A percentile compares a stretch with the other conserved stretches of the same genome.
These are phyloP conservation scores for Linaria vulgaris DNA, from an alignment of 257 asterid genomes.

Conservation along the genomic window DNA sequence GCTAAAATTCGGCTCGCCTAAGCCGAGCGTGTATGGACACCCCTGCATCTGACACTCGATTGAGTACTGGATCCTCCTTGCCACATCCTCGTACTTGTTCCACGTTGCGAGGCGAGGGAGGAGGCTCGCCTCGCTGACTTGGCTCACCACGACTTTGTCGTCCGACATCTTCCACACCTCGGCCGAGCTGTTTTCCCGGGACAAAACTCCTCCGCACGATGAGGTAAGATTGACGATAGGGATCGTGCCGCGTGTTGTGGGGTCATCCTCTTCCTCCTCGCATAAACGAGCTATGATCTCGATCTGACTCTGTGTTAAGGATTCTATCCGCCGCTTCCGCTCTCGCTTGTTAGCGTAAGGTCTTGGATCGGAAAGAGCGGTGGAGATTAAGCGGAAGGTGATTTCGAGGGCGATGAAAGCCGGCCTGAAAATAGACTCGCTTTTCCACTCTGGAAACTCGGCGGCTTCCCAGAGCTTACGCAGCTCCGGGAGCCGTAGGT, in stretches of 20 bases:
- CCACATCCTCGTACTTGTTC: conserved; percentile 60
- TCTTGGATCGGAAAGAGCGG: conserved; percentile 65
- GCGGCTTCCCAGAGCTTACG: conserved; percentile 49
- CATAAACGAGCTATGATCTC: conserved; percentile 62
- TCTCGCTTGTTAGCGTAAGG: conserved; percentile 67
- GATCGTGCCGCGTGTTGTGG: conserved; percentile 52
- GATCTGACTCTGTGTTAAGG: conserved; percentile 53
- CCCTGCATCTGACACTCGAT: conserved; percentile 81
- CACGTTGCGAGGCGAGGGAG: conserved; percentile 73
- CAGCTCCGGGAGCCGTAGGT: conserved; percentile 73
- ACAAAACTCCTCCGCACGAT: conserved; percentile 41
- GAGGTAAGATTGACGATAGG: conserved; percentile 64
- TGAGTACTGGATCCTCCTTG: conserved; percentile 55
- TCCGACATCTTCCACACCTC: conserved; percentile 85
- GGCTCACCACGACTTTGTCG: conserved; percentile 66
- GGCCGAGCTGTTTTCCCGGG: conserved; percentile 63
- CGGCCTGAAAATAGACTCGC: conserved; percentile 61
- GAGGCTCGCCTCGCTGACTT: conserved; percentile 71
- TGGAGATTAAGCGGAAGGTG: conserved; percentile 75
- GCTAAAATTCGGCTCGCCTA: conserved; percentile 84
- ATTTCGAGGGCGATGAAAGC: conserved; percentile 72
- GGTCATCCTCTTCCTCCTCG: conserved; percentile 65
- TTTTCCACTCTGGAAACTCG: conserved; percentile 72
- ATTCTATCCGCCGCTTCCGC: conserved; percentile 73
- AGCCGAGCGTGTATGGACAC: conserved; percentile 72